Evolutionary conservation across 225 moss, liverwort and hornwort species (phyloP).

Genomic region (Pseudisothecium myosuroides): DNA sequence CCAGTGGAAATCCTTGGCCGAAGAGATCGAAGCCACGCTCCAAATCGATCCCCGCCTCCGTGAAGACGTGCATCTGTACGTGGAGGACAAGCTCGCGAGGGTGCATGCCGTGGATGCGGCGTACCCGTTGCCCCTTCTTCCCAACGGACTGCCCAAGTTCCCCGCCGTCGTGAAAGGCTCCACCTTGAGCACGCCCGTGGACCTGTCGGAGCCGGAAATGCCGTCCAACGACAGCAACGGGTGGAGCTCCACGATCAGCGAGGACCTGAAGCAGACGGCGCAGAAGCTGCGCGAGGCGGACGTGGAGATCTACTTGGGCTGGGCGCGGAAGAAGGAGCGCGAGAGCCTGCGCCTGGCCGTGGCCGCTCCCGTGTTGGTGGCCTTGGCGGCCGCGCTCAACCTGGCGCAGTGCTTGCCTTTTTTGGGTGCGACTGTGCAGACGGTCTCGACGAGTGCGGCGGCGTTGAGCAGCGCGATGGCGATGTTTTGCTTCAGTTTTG

Average conservation of each 20-base stretch:
- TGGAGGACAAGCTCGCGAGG: conserved; percentile 29
- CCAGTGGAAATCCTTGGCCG: conserved; percentile 22
- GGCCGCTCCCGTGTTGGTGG: conserved; percentile 12
- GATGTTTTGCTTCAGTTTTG: conserved; percentile 10
- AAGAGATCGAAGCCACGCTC: conserved; percentile 38
- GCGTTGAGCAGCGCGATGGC: neutral
- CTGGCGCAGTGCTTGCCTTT: neutral
- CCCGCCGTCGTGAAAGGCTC: conserved; percentile 15
- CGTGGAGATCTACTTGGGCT: conserved; percentile 2
- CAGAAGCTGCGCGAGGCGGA: conserved; percentile 8
- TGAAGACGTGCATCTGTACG: conserved; percentile 35
- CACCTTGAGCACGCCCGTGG: neutral
- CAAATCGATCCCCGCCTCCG: conserved; percentile 40
- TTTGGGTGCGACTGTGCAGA: neutral
- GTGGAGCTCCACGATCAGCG: conserved; percentile 23
- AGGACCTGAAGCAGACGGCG: conserved; percentile 16
- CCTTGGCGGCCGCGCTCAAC: conserved; percentile 6
- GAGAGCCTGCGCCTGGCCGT: conserved; percentile 15
- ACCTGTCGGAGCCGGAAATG: conserved; percentile 3
- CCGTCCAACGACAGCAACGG: conserved; percentile 12
- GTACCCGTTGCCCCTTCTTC: conserved; percentile 45
- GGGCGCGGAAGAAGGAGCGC: conserved; percentile 15
- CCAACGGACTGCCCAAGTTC: conserved; percentile 31
- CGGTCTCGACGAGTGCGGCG: neutral
- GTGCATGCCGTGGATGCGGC: conserved; percentile 28